Base-by-base conservation (phyloP, 768 basidiomycete genomes). In the Amanita thiersii region DNA sequence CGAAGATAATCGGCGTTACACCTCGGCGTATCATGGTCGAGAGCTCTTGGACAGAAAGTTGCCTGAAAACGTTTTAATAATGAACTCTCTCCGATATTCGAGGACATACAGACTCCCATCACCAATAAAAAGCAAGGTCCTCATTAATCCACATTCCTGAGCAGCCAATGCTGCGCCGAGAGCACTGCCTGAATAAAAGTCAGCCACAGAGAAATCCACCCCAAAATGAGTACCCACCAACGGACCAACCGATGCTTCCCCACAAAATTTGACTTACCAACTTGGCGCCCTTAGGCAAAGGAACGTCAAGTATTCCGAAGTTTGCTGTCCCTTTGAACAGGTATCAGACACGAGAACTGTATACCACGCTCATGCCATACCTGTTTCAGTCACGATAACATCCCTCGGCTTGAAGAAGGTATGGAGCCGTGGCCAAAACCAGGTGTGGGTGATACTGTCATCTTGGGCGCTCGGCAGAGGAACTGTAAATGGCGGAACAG, bases 161-260 rank as follows among this genome's bases (percentile, higher is more conserved):
- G 81, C 90, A 2, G 86, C 93, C 23, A 93, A 65, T 2, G 87
- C 84, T 4, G 82, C 83, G 23, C 91, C 90, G 0, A 92, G 72
- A 12, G 75, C 72, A 33, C 75, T 75, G 5, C 77, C 75, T 75
- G 34, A 15, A 23, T 6, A 20, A 10, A 29, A 21, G 30, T 15
- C 18, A 32, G 6, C 5, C 11, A 4, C 14, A 8, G 21, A n/a
- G 11, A 35, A 17, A 29, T n/a, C 14, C 6, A 5, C 14, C 18
- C 18, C 37, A 29, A 14, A 14, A 23, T 3, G 4, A 2, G 0
- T 7, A 50, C 68, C 63, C 57, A 65, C 88, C 87, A 29, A 85
- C 77, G 12, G 83, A 78, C 82, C 84, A 96, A 0, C 93, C 93
- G 50, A 97, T 96, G 45, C 82, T 83, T 37, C 93, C 92, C 81